A percentile compares a stretch with the other conserved stretches of the same genome.
These are phyloP conservation scores for Guyanaporus albipodus DNA, from an alignment of 768 basidiomycete species.

Conservation along the genomic window DNA sequence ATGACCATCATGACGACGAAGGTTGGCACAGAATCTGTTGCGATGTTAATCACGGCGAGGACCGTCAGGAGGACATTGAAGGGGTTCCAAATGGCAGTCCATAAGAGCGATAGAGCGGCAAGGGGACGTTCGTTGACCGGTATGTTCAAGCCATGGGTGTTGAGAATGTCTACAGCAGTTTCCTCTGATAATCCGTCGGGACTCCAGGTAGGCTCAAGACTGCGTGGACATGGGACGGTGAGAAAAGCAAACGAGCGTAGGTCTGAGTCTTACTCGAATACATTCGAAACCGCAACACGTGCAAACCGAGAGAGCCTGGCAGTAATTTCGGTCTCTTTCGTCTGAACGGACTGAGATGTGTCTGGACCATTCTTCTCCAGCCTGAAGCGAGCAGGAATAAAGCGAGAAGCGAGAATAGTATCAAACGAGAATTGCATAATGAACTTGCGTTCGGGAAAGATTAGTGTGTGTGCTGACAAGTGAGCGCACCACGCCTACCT, in stretches of 20 bases:
- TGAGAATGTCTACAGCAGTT: slow-evolving; percentile 14
- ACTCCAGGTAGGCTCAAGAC: slow-evolving; percentile 26
- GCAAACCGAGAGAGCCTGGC: slow-evolving; percentile 26
- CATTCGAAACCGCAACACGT: slow-evolving; percentile 16
- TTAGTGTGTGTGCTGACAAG: slow-evolving; percentile 1
- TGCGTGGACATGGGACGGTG: slow-evolving; percentile 3
- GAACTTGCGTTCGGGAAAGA: slow-evolving; percentile 8
- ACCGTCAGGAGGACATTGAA: slow-evolving; percentile 33
- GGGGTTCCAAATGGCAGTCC: slow-evolving; percentile 34
- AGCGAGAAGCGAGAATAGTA: slow-evolving; percentile 17
- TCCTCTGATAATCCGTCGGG: slow-evolving; percentile 24
- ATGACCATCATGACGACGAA: slow-evolving; percentile 34
- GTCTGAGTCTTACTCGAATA: slow-evolving; percentile 23
- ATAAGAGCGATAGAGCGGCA: slow-evolving; percentile 26
- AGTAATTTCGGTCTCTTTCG: slow-evolving; percentile 22
- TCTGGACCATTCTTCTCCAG: slow-evolving; percentile 24
- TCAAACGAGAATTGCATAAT: slow-evolving; percentile 22
- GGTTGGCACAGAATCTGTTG: slow-evolving; percentile 30
- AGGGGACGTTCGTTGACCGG: slow-evolving; percentile 31
- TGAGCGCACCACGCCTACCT: slow-evolving; percentile 8
- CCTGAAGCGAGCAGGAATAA: slow-evolving; percentile 24
- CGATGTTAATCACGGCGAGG: slow-evolving; percentile 32
- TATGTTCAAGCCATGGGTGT: slow-evolving; percentile 24
- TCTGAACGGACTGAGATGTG: slow-evolving; percentile 13
- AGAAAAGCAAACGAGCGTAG: background rate